These are phyloP conservation scores for Coniella lustricola DNA, from an alignment of 2,329 filamentous ascomycete genomes.

Conservation along the genomic window DNA sequence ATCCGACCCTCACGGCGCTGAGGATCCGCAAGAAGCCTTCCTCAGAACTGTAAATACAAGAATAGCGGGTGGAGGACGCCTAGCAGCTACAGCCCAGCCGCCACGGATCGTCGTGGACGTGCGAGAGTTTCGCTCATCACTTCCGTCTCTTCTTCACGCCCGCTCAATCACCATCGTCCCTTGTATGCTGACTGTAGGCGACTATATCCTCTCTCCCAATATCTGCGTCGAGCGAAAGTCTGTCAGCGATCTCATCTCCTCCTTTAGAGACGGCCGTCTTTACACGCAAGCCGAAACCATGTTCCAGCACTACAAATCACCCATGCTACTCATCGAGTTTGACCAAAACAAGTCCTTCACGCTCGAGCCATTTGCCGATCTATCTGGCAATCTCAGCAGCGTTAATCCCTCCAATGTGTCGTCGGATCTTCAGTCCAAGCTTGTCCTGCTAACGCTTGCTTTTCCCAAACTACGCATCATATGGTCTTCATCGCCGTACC, in stretches of 20 bases:
- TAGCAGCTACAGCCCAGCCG: conserved; percentile 76
- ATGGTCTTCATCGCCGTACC: conserved; percentile 88
- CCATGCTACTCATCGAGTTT: conserved; percentile 94
- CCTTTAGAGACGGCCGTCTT: conserved; percentile 83
- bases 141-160: conserved; percentile 86
- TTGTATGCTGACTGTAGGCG: conserved; percentile 92
- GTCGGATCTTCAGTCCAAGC: conserved; percentile 80
- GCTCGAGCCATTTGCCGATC: conserved; percentile 70
- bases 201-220: conserved; percentile 86
- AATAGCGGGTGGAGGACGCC: conserved; percentile 84
- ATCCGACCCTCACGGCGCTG: conserved; percentile 57
- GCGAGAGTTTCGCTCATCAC: conserved; percentile 87
- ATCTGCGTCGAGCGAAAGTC: conserved; percentile 96
- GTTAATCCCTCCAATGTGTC: conserved; percentile 50
- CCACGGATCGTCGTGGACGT: conserved; percentile 92
- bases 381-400: conserved; percentile 54
- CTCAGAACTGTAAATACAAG: conserved; percentile 92
- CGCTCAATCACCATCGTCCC: conserved; percentile 83
- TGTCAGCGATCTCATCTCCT: conserved; percentile 82
- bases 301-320: conserved; percentile 83
- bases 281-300: conserved; percentile 91
- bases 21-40: conserved; percentile 86
- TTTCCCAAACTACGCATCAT: conserved; percentile 88
- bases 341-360: conserved; percentile 97
- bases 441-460: conserved; percentile 85